phyloP scores from a whole-genome alignment of 129 eudicot species.

The Rutidosis leptorrhynchoides region DNA sequence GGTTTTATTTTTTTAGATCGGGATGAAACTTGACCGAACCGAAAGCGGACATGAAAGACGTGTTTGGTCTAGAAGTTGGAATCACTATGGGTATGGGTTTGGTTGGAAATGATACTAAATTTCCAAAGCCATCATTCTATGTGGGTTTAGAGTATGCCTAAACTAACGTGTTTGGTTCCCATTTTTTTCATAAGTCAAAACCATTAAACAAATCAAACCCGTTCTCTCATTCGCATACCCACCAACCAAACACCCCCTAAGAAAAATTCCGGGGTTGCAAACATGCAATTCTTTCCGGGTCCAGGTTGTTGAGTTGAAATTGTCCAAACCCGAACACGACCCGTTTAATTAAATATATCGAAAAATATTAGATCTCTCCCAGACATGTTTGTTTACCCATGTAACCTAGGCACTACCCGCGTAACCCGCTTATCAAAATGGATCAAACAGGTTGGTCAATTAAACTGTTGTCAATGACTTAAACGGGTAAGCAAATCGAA shows the following conservation, averaged over 20 bases:
- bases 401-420: neutral
- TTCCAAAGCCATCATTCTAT: too few species aligned
- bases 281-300: too few species aligned
- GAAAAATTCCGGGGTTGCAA: too few species aligned
- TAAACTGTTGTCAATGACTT: neutral
- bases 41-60: neutral
- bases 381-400: neutral
- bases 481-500: neutral
- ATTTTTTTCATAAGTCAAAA: too few species aligned
- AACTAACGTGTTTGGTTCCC: too few species aligned
- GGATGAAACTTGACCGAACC: neutral
- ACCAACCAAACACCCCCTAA: too few species aligned
- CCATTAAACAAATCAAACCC: too few species aligned
- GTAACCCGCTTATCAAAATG: neutral
- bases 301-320: too few species aligned
- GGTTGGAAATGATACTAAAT: neutral
- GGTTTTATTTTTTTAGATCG: neutral
- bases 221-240: too few species aligned
- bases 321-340: neutral
- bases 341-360: neutral
- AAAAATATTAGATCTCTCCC: neutral
- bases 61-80: too few species aligned
- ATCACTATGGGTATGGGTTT: neutral
- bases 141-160: too few species aligned
- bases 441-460: neutral